Base-by-base conservation (phyloP, 371 early-diverging fungal species). In the Capniomyces stellatus region DNA sequence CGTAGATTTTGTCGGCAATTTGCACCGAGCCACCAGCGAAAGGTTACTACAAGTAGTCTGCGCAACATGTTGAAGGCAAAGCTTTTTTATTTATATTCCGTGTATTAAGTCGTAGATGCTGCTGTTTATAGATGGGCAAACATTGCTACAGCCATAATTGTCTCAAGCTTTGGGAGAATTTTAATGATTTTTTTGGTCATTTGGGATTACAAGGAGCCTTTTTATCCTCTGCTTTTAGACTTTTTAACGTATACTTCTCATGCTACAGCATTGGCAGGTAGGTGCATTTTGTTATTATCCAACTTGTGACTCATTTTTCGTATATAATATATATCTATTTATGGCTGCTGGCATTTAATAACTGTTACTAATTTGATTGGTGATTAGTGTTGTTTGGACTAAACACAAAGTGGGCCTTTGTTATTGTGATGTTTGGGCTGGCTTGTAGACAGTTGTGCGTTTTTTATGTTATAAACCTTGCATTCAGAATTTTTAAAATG, bases 141-240 rank as follows among this genome's bases (percentile, higher is more conserved):
- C 35, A 75, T 89, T 10, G 72, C 83, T 0, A 83, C 81, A 51
- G 84, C 89, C 6, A 58, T 91, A 46, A 79, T 91, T 24, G 75
- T 92, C 28, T 87, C 89, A 13, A 80, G 82, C 42, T 92, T 92
- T 70, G 89, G 86, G 30, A 91, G 87, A 62, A 76, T 94, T 62
- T 69, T 94, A 50, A 70, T 86, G 49, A 83, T 92, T 15, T 64
- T 89, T 43, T 85, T 92, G 82, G 91, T 90, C 2, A 87, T 94
- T 23, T 94, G 95, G 95, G 83, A 90, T 53, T 92, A 90, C 60
- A 75, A 79, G 40, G 80, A 82, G 53, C 62, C 85, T 2, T 81
- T 85, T n/a, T 84, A 86, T 39, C 76, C 87, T 2, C 83, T 85
- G 83, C 60, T 82, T 27, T 72, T 89, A 1, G 81, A 81, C 61